Evolutionary conservation across 805 yeast genomes (phyloP).

Genomic region (Yamadazyma sp.): DNA sequence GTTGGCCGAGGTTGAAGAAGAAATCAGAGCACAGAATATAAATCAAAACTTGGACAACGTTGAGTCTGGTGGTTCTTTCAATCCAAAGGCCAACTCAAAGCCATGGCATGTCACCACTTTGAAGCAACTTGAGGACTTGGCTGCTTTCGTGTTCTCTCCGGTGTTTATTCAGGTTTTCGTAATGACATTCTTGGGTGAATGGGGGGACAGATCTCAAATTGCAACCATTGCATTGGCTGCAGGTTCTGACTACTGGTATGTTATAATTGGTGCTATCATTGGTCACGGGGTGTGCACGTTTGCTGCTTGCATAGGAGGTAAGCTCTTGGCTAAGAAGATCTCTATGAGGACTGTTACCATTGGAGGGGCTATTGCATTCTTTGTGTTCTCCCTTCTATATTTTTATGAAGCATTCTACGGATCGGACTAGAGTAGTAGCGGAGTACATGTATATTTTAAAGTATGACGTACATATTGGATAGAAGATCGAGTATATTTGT

Average conservation of each 20-base stretch:
- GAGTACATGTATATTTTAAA: too few relatives aligned
- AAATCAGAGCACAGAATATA: slow-evolving; percentile 65
- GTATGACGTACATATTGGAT: too few relatives aligned
- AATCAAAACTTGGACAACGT: slow-evolving; percentile 49
- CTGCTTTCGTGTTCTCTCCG: slow-evolving; percentile 73
- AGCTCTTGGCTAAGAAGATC: slow-evolving; percentile 81
- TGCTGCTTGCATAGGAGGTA: slow-evolving; percentile 93
- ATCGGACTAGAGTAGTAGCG: slow-evolving; percentile 19
- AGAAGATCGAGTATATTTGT: too few relatives aligned
- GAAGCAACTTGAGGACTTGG: slow-evolving; percentile 53
- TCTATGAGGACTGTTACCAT: slow-evolving; percentile 90
- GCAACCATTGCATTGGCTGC: slow-evolving; percentile 99
- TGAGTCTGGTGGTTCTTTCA: slow-evolving; percentile 52
- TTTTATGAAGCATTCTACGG: slow-evolving; percentile 60
- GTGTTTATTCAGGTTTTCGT: slow-evolving; percentile 90
- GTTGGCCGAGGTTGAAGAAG: slow-evolving; percentile 95
- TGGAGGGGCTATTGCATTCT: slow-evolving; percentile 86
- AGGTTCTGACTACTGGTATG: slow-evolving; percentile 87
- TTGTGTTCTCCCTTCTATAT: slow-evolving; percentile 78
- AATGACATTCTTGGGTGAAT: slow-evolving; percentile 96
- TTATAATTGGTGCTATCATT: slow-evolving; percentile 81
- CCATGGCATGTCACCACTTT: slow-evolving; percentile 28
- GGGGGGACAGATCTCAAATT: slow-evolving; percentile 99
- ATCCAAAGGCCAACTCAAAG: slow-evolving; percentile 17
- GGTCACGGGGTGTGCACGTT: slow-evolving; percentile 90